Base-by-base conservation (phyloP, 768 basidiomycete genomes). In the Termitomyces sp. region DNA sequence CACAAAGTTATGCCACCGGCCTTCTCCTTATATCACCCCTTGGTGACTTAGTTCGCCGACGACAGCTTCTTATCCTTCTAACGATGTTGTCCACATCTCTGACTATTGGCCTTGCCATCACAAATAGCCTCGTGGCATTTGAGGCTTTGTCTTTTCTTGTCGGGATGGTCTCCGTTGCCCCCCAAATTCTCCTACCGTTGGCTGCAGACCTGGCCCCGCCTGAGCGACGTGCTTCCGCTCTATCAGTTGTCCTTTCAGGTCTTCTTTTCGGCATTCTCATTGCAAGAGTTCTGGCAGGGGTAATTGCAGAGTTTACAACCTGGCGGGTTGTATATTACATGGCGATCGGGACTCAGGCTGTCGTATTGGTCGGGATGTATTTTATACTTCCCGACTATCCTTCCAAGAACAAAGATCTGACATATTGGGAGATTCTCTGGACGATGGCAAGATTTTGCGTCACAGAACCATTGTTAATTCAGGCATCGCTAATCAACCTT, bases 131-230 rank as follows among this genome's bases (percentile, higher is more conserved):
- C 5, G 72, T 70, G 9, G 82, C 79, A 24, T 89, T 93, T 65
- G 83, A 91, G 61, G 76, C 71, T 0, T 70, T 94, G 7, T 84
- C 82, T n/a, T 94, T 87, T 73, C 71, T 93, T 37, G 77, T 90
- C 30, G 91, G 93, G 2, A 72, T 83, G 13, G 73, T 80, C 26
- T 85, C 84, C 26, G 89, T 92, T 54, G 83, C 84, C 0, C 86
- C 89, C 0, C 88, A 90, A 69, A 84, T 95, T 58, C 83, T 96
- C 57, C 82, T 93, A 65, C 80, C 81, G 7, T 78, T 88, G 45
- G 89, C 91, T 0, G 93, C 85, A 1, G 94, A 96, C 71, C 82
- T 95, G 32, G 92, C 92, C 0, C 85, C 89, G 0, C 82, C 86
- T 0, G 79, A 86, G 47, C 79, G 81, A n/a, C 83, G 91, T 40